Conservation (phyloP, 2,329 filamentous ascomycete genomes). For the Neofusicoccum cordaticola region DNA sequence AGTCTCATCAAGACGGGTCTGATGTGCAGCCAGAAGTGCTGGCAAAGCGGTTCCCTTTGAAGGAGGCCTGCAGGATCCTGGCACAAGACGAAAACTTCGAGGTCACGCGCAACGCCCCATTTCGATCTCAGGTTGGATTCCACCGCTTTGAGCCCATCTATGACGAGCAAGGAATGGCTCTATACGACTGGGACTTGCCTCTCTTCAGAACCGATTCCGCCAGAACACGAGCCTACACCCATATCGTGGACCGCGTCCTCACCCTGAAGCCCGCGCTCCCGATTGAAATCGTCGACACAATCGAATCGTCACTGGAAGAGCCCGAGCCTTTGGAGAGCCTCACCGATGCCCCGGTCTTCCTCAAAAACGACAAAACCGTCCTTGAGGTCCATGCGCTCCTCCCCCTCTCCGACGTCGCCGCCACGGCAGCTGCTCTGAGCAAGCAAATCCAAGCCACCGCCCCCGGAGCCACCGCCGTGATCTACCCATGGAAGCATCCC, state of each 20-base stretch:
- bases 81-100: neutral
- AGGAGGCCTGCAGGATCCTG: neutral
- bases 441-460: neutral
- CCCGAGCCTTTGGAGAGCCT: neutral
- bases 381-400: neutral
- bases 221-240: neutral
- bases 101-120: neutral
- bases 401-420: neutral
- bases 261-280: neutral
- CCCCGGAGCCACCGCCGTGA: neutral
- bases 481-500: neutral
- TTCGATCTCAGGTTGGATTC: too few relatives aligned
- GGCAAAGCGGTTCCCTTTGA: neutral
- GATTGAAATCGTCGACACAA: neutral
- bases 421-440: neutral
- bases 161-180: neutral
- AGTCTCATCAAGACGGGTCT: neutral
- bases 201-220: neutral
- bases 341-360: neutral
- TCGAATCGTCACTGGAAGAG: neutral
- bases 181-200: neutral
- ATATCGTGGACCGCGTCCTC: neutral
- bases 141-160: neutral
- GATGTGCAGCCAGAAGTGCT: neutral
- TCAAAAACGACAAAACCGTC: neutral